Evolutionary conservation across 768 basidiomycete species (phyloP).

Genomic region (Mycena vulgaris): DNA sequence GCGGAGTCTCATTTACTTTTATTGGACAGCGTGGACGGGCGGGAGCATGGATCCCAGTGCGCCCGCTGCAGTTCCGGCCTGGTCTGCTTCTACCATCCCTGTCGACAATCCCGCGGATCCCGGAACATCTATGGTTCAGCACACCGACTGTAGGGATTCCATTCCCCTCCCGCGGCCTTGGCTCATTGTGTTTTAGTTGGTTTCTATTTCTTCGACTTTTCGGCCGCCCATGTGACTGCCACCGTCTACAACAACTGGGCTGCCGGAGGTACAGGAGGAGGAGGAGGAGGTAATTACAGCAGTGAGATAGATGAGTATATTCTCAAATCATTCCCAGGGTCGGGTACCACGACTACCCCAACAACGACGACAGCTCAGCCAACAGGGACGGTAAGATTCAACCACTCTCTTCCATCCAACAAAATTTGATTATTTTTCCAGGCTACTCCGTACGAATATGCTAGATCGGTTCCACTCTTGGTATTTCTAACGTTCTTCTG

Average conservation of each 20-base stretch:
- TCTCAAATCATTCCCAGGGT: conserved; percentile 24
- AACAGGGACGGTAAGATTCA: conserved; percentile 48
- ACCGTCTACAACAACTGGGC: conserved; percentile 66
- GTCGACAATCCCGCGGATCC: conserved; percentile 68
- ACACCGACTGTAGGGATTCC: conserved; percentile 67
- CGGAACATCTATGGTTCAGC: conserved; percentile 66
- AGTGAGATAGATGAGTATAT: neutral
- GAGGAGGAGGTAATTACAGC: too few relatives aligned
- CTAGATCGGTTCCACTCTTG: neutral
- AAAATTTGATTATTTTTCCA: neutral
- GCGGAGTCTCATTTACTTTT: conserved; percentile 2
- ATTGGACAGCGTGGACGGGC: conserved; percentile 56
- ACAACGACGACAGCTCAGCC: conserved; percentile 53
- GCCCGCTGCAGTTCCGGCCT: conserved; percentile 55
- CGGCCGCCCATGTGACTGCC: conserved; percentile 61
- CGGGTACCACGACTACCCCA: conserved; percentile 54
- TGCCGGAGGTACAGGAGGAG: conserved; percentile 61
- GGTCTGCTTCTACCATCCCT: conserved; percentile 56
- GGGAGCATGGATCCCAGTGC: conserved; percentile 53
- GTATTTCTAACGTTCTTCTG: neutral
- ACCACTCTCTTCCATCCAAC: neutral
- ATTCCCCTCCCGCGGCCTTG: too few relatives aligned
- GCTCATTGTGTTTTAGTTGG: conserved; percentile 57
- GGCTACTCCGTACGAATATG: conserved; percentile 14
- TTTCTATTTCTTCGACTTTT: conserved; percentile 69